Evolutionary conservation across 108 stramenopile species (phyloP).

Genomic region (Stephanodiscus minutulus): DNA sequence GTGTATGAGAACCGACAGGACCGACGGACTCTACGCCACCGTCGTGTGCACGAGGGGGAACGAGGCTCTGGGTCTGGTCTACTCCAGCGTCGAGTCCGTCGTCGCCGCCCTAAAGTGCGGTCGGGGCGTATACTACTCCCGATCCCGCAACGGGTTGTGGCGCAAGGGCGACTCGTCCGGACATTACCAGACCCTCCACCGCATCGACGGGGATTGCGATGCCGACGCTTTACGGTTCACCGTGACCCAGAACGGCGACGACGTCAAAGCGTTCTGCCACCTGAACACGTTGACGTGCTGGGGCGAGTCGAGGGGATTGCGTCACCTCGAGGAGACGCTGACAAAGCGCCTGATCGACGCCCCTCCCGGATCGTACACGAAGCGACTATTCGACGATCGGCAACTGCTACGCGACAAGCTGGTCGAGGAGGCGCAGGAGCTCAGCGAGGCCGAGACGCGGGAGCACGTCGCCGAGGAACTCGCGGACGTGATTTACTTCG

Average conservation of each 20-base stretch:
- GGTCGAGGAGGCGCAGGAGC: conserved; percentile 98
- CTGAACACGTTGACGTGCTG: conserved; percentile 90
- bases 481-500: conserved; percentile 97
- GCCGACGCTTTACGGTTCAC: conserved; percentile 93
- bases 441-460: conserved; percentile 84
- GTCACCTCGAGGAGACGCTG: conserved; percentile 85
- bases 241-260: conserved; percentile 88
- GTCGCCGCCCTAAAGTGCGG: conserved; percentile 81
- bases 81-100: conserved; percentile 86
- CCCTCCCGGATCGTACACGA: conserved; percentile 95
- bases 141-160: conserved; percentile 89
- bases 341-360: conserved; percentile 75
- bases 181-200: conserved; percentile 88
- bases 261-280: conserved; percentile 88
- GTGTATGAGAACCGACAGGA: conserved; percentile 85
- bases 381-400: conserved; percentile 92
- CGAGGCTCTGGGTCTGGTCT: conserved; percentile 92
- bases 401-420: conserved; percentile 91
- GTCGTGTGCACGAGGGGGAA: conserved; percentile 90
- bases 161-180: conserved; percentile 95
- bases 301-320: conserved; percentile 83
- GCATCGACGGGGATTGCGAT: conserved; percentile 93
- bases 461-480: conserved; percentile 94
- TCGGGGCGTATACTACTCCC: conserved; percentile 94
- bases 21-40: conserved; percentile 91